Evolutionary conservation across 208 protist genomes (phyloP), one percentile per base, ranked within the genome.

Genomic region (Trypanosoma lewisi): DNA sequence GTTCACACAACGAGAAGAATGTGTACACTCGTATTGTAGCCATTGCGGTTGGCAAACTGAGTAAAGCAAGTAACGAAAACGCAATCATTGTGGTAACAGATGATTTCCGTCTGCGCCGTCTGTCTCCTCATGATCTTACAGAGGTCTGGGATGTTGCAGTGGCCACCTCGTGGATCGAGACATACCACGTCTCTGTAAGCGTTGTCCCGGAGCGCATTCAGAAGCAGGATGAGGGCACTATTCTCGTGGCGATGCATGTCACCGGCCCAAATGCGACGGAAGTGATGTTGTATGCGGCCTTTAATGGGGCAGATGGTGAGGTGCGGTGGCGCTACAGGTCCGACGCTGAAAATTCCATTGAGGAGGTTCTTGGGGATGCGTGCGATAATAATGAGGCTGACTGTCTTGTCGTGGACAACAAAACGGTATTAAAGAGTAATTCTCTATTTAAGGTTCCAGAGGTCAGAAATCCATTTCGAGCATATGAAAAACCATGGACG

Each of bases 181-280:
- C 73, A 30, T 63, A 62, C 17, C 76, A 89, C 25, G 87, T 85
- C 3, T 70, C 83, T 33, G 68, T 97, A 23, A 77, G 70, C 7
- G 75, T 97, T n/a, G 47, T 86, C 16, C 83, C 85, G n/a, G 84
- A 92, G 64, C 77, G 87, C 16, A 72, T 91, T 30, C 83, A 89
- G 61, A 67, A 69, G 21, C 73, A 77, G 17, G 92, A 97, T 67
- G 64, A 77, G 9, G 92, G 92, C 7, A 88, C 87, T 34, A 59
- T 97, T 23, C 65, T 80, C 11, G 77, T 94, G 2, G 80, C 80
- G 0, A 62, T 82, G 28, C 68, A 42, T 12, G 77, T 82, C n/a
- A 4, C 39, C 17, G 76, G 82, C 4, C 42, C 39, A 8, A 80
- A 63, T 52, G 27, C 45, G 28, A 78, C 65, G 23, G 57, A 74